Evolutionary conservation across 352 stramenopile genomes (phyloP).

Genomic region (Phytophthora pistaciae): DNA sequence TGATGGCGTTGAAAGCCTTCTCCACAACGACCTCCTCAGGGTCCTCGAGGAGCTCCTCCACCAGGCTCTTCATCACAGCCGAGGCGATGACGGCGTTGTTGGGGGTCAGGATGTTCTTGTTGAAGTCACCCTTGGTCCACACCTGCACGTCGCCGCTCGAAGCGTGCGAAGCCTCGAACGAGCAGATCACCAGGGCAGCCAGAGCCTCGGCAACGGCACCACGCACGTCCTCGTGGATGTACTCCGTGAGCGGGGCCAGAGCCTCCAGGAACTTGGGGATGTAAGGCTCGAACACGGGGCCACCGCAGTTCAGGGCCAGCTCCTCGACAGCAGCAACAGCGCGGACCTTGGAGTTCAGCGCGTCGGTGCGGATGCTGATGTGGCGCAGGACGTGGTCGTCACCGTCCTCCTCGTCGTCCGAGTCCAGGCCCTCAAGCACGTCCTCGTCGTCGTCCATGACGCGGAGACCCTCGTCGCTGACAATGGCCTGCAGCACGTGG

Average conservation of each 20-base stretch:
- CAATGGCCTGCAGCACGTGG: constrained; percentile 73
- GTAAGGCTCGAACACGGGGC: constrained; percentile 81
- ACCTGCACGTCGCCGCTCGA: constrained; percentile 83
- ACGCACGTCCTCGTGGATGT: constrained; percentile 90
- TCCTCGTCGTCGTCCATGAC: constrained; percentile 81
- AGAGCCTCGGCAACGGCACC: constrained; percentile 82
- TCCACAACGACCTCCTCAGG: constrained; percentile 92
- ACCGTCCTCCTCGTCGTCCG: constrained; percentile 82
- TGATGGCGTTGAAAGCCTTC: constrained; percentile 96
- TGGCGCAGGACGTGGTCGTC: constrained; percentile 77
- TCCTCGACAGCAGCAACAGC: constrained; percentile 86
- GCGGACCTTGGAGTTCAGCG: constrained; percentile 87
- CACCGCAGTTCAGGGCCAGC: constrained; percentile 82
- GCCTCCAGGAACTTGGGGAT: constrained; percentile 86
- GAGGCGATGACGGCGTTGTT: constrained; percentile 83
- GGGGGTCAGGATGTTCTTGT: constrained; percentile 77
- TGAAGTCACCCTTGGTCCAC: constrained; percentile 87
- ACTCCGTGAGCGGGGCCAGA: constrained; percentile 82
- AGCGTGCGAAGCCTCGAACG: constrained; percentile 83
- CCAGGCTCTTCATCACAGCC: constrained; percentile 81
- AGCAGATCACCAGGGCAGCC: constrained; percentile 85
- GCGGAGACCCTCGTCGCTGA: constrained; percentile 82
- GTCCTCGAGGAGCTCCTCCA: constrained; percentile 86
- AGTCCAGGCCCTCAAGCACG: constrained; percentile 76
- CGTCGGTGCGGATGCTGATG: constrained; percentile 90